Percentiles rank a stretch among this genome's conserved stretches.
Evolutionary conservation across 352 stramenopile species (phyloP).

Genomic region (Phytopythium montanum): DNA sequence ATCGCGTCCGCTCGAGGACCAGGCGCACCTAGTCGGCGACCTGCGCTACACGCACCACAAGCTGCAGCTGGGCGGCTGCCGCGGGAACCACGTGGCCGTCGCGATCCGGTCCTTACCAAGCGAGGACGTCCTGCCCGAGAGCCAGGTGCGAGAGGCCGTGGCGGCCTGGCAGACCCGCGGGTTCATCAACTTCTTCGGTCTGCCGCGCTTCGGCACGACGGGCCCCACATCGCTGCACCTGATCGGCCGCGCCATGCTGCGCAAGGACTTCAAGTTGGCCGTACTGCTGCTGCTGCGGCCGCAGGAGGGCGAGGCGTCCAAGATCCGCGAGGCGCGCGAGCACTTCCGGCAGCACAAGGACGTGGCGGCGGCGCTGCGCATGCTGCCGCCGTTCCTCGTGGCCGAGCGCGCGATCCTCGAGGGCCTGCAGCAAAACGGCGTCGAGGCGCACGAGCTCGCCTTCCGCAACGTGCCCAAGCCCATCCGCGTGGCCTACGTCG

Average conservation of each 20-base stretch:
- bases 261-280: constrained; percentile 92
- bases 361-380: constrained; percentile 64
- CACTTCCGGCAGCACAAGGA: constrained; percentile 86
- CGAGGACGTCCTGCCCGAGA: constrained; percentile 20
- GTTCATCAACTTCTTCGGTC: constrained; percentile 98
- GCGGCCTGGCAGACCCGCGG: constrained; percentile 55
- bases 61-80: constrained; percentile 84
- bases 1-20: constrained; percentile 49
- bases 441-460: constrained; percentile 67
- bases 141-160: constrained; percentile 32
- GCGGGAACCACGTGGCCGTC: constrained; percentile 93
- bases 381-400: constrained; percentile 71
- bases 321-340: constrained; percentile 70
- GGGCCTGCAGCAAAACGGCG: constrained; percentile 65
- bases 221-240: constrained; percentile 76
- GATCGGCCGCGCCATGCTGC: constrained; percentile 91
- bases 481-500: constrained; percentile 63
- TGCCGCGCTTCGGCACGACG: constrained; percentile 91
- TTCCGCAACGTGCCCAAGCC: constrained; percentile 60
- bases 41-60: constrained; percentile 88
- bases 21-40: constrained; percentile 88
- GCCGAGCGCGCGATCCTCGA: constrained; percentile 72
- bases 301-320: constrained; percentile 78
- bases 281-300: constrained; percentile 91
- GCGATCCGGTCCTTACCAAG: constrained; percentile 89